A percentile compares a stretch with the other conserved stretches of the same genome.
Evolutionary conservation across 257 asterid genomes (phyloP).

Genomic region (Solanum etuberosum): DNA sequence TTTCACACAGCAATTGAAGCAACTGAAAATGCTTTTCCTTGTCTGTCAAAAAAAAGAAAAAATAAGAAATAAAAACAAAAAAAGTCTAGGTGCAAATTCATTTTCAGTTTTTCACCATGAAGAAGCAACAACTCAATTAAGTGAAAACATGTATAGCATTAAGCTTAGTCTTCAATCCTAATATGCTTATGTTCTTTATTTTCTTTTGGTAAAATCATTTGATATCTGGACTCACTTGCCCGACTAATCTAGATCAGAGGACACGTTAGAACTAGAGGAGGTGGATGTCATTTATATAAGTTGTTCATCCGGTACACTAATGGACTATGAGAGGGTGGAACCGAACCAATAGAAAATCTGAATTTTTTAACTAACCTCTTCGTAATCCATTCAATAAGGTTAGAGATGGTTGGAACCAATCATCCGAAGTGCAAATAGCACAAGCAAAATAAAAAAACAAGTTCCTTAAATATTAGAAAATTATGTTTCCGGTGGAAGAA

Average conservation of each 20-base stretch:
- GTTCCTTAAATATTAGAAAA: not conserved
- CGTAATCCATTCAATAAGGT: not conserved
- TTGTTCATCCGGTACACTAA: not conserved
- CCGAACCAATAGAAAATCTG: not conserved
- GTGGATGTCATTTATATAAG: not conserved
- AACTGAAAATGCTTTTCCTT: slow-evolving; percentile 77
- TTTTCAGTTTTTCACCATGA: not conserved
- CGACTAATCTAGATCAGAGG: not conserved
- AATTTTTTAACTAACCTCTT: not conserved
- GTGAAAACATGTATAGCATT: not conserved
- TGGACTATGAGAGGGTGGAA: not conserved
- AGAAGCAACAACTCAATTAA: not conserved
- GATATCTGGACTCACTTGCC: not conserved
- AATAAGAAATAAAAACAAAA: not conserved
- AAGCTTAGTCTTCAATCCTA: not conserved
- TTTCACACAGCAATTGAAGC: slow-evolving; percentile 77
- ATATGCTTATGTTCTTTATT: not conserved
- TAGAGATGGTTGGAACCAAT: not conserved
- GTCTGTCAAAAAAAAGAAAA: slow-evolving; percentile 24
- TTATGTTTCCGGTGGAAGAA: not conserved
- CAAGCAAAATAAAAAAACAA: no score
- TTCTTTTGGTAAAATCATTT: no score
- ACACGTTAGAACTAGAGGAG: not conserved
- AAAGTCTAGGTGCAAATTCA: not conserved
- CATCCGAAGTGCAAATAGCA: not conserved